These are phyloP conservation scores for Calendula officinalis DNA, from an alignment of 129 eudicot species.

Conservation along the genomic window DNA sequence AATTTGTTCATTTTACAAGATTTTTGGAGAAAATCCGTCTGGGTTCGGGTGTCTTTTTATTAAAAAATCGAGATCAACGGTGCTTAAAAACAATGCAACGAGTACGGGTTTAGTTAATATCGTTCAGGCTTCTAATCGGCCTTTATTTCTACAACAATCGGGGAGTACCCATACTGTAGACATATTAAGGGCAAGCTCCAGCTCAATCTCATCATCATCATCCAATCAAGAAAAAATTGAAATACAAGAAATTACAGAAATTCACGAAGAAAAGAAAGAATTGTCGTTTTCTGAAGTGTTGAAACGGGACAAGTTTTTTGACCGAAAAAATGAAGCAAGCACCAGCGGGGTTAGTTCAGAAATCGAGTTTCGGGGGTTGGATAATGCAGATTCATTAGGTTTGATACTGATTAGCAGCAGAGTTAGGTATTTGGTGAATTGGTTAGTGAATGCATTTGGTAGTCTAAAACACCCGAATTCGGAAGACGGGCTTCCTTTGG, in stretches of 20 bases:
- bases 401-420: constrained; percentile 63
- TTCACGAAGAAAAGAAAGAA: constrained; percentile 19
- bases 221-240: constrained; percentile 21
- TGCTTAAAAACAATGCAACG: constrained; percentile 40
- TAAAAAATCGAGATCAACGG: constrained; percentile 54
- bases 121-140: constrained; percentile 35
- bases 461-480: constrained; percentile 64
- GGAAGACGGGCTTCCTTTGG: constrained; percentile 49
- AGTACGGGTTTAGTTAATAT: constrained; percentile 56
- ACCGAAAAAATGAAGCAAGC: constrained; percentile 31
- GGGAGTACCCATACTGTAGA: neutral
- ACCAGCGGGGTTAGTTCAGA: constrained; percentile 28
- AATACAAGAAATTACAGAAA: constrained; percentile 34
- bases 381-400: constrained; percentile 75
- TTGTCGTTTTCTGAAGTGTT: constrained; percentile 25
- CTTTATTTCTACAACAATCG: constrained; percentile 27
- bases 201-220: constrained; percentile 13
- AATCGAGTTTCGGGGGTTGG: constrained; percentile 55
- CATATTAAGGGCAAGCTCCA: constrained; percentile 23
- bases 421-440: constrained; percentile 59
- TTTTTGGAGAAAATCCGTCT: constrained; percentile 84
- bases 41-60: constrained; percentile 84
- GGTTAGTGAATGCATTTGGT: constrained; percentile 69
- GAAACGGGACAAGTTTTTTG: constrained; percentile 30
- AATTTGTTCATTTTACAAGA: constrained; percentile 73